Evolutionary conservation across 2,329 filamentous ascomycete genomes (phyloP).

Genomic region (Rutstroemia sydowiana): DNA sequence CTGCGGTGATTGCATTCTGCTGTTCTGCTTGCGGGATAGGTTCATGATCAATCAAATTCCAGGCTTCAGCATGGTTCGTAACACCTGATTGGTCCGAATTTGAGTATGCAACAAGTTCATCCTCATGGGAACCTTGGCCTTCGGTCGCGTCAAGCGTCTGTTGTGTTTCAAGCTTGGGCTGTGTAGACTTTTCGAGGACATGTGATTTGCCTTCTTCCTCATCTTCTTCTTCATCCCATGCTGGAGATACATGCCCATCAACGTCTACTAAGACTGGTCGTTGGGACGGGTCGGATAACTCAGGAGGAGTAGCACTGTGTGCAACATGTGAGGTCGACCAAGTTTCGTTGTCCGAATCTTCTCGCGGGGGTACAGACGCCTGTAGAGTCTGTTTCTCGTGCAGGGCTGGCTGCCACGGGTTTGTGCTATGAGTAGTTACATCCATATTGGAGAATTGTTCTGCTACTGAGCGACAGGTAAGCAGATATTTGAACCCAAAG

Average conservation of each 20-base stretch:
- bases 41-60: slow-evolving; percentile 26
- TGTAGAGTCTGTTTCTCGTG: slow-evolving; percentile 18
- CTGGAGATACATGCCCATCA: slow-evolving; percentile 27
- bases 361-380: slow-evolving; percentile 10
- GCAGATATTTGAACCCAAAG: background rate
- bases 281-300: slow-evolving; percentile 3
- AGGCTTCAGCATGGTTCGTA: slow-evolving; percentile 19
- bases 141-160: slow-evolving; percentile 23
- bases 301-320: background rate
- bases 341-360: slow-evolving; percentile 25
- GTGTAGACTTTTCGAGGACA: slow-evolving; percentile 9
- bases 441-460: slow-evolving; percentile 23
- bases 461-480: slow-evolving; percentile 9
- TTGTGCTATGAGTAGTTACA: slow-evolving; percentile 22
- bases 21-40: slow-evolving; percentile 14
- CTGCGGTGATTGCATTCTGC: slow-evolving; percentile 20
- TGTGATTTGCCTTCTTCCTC: background rate
- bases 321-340: slow-evolving; percentile 17
- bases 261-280: slow-evolving; percentile 23
- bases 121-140: slow-evolving; percentile 8
- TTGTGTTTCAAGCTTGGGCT: slow-evolving; percentile 12
- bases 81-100: slow-evolving; percentile 10
- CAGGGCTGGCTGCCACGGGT: slow-evolving; percentile 28
- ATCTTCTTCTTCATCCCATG: slow-evolving; percentile 22
- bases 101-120: background rate